A percentile compares a stretch with the other conserved stretches of the same genome.
These are phyloP conservation scores for Malus sieversii DNA, from an alignment of 306 rosid genomes.

Conservation along the genomic window DNA sequence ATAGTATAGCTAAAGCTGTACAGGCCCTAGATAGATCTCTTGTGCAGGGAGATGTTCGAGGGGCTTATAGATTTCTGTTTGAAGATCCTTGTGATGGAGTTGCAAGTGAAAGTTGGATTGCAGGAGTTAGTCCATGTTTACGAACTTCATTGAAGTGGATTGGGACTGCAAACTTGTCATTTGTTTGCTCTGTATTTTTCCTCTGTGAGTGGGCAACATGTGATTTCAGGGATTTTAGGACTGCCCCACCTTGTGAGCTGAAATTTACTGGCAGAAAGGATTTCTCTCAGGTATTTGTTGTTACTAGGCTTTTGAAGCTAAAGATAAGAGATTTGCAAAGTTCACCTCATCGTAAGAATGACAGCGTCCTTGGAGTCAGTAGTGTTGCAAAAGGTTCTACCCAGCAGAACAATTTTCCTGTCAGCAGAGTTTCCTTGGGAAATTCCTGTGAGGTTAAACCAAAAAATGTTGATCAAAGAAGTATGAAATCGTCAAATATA, in stretches of 20 bases:
- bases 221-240: conserved; percentile 74
- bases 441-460: conserved; percentile 26
- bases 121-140: conserved; percentile 71
- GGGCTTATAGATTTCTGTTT: conserved; percentile 60
- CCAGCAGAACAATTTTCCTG: conserved; percentile 33
- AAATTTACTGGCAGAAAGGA: conserved; percentile 83
- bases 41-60: conserved; percentile 60
- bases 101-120: conserved; percentile 59
- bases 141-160: conserved; percentile 82
- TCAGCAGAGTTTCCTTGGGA: conserved; percentile 18
- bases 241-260: conserved; percentile 44
- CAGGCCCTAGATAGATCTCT: conserved; percentile 74
- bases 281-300: conserved; percentile 71
- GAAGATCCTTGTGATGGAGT: conserved; percentile 69
- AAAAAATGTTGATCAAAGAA: conserved; percentile 27
- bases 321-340: conserved; percentile 47
- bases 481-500: conserved; percentile 26
- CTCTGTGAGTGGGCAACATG: conserved; percentile 98
- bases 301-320: conserved; percentile 65
- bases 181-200: conserved; percentile 71
- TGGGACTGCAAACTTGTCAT: conserved; percentile 49
- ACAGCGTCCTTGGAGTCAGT: conserved; percentile 21
- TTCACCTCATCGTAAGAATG: conserved; percentile 33
- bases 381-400: conserved; percentile 30
- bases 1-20: conserved; percentile 71